These are phyloP conservation scores for Penicillium coprophilum DNA, from an alignment of 495 filamentous ascomycete species.

Conservation along the genomic window DNA sequence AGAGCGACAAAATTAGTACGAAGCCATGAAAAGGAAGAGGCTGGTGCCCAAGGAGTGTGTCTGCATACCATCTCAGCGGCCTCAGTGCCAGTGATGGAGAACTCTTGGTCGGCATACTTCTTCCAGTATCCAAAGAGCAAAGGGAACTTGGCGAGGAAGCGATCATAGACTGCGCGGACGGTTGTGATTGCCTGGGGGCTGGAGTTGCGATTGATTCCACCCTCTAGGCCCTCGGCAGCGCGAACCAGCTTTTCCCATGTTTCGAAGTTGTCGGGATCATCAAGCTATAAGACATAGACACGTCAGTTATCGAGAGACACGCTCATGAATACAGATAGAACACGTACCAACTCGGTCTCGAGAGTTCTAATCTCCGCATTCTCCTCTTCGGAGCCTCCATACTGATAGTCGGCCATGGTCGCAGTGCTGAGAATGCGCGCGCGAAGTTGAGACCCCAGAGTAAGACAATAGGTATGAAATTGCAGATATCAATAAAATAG, in stretches of 20 bases:
- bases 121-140: conserved; percentile 99
- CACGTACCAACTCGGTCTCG: conserved; percentile 68
- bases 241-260: conserved; percentile 92
- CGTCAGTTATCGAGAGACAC: conserved; percentile 1
- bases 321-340: conserved; percentile 6
- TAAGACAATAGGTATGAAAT: background rate
- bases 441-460: background rate
- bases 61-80: conserved; percentile 87
- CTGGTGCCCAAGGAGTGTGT: background rate
- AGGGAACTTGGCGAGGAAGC: conserved; percentile 92
- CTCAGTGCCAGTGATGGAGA: conserved; percentile 94
- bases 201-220: conserved; percentile 93
- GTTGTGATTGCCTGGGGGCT: conserved; percentile 89
- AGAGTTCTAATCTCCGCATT: conserved; percentile 81
- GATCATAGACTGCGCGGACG: conserved; percentile 81
- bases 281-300: conserved; percentile 37
- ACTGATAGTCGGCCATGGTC: conserved; percentile 61
- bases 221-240: conserved; percentile 79
- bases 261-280: conserved; percentile 89
- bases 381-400: conserved; percentile 79
- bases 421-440: conserved; percentile 12
- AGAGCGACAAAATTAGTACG: conserved; percentile 20
- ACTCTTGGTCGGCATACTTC: conserved; percentile 98
- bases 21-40: background rate
- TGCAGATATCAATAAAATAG: conserved; percentile 7